Conservation (phyloP, 331 rosid genomes). For the Malus hybrid region DNA sequence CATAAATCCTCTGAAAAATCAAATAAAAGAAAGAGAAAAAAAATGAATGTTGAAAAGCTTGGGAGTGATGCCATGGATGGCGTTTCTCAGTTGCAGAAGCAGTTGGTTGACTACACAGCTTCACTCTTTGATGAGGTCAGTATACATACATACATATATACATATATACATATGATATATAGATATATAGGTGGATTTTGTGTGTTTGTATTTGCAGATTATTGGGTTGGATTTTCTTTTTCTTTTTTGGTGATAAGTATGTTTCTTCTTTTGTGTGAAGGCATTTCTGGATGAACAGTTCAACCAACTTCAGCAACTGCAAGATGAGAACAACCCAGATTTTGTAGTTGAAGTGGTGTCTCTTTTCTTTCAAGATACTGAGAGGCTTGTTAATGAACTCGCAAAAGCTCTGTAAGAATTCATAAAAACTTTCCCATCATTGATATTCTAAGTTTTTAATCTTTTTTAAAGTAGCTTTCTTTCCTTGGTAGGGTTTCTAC, state of each 20-base stretch:
- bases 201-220: background rate
- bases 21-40: background rate
- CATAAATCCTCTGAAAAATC: slow-evolving; percentile 14
- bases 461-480: background rate
- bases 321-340: slow-evolving; percentile 79
- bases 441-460: background rate
- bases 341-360: slow-evolving; percentile 81
- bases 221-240: background rate
- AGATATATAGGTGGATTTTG: background rate
- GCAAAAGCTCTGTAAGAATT: slow-evolving; percentile 43
- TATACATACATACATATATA: background rate
- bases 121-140: slow-evolving; percentile 69
- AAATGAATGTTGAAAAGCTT: background rate
- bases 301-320: slow-evolving; percentile 54
- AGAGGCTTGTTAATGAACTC: slow-evolving; percentile 58
- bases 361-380: slow-evolving; percentile 68
- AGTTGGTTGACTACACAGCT: slow-evolving; percentile 42
- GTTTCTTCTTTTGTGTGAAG: slow-evolving; percentile 23
- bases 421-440: background rate
- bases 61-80: slow-evolving; percentile 33
- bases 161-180: too few species aligned
- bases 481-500: background rate
- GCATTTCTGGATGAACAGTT: slow-evolving; percentile 70
- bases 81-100: slow-evolving; percentile 44
- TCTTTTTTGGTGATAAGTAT: background rate